Conservation (phyloP, 257 asterid species). For the Gardenia jasminoides region DNA sequence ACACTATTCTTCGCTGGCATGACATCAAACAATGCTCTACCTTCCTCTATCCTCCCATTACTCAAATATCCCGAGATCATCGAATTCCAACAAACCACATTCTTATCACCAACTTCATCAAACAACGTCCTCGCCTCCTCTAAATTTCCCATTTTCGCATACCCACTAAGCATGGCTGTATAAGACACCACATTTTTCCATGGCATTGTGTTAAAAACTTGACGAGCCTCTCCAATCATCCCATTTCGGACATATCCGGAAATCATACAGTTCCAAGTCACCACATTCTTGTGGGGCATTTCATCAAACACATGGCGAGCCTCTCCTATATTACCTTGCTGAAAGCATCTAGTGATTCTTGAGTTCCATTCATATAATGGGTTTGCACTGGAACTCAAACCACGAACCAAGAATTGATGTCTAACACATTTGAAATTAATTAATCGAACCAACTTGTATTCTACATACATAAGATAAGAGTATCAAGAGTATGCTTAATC, state of each 20-base stretch:
- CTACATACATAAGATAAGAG: background rate
- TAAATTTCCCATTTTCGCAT: too few relatives aligned
- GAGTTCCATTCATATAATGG: background rate
- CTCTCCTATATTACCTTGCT: background rate
- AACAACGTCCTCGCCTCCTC: background rate
- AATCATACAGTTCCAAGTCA: background rate
- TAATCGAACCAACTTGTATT: background rate
- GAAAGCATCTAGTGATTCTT: background rate
- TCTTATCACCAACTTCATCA: background rate
- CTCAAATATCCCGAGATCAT: background rate
- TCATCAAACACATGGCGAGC: background rate
- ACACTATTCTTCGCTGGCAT: background rate
- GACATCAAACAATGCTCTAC: background rate
- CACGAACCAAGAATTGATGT: background rate
- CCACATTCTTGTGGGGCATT: background rate
- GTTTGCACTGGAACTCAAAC: background rate
- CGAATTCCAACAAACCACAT: background rate
- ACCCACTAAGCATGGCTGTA: background rate
- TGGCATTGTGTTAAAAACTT: background rate
- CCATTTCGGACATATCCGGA: background rate
- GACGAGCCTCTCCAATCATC: background rate
- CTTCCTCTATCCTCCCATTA: background rate
- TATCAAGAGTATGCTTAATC: background rate
- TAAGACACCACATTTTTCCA: background rate
- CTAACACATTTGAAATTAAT: too few relatives aligned